Evolutionary conservation across 371 early-diverging fungal genomes (phyloP), one percentile per base, ranked within the genome.

Genomic region (Mucor saturninus): DNA sequence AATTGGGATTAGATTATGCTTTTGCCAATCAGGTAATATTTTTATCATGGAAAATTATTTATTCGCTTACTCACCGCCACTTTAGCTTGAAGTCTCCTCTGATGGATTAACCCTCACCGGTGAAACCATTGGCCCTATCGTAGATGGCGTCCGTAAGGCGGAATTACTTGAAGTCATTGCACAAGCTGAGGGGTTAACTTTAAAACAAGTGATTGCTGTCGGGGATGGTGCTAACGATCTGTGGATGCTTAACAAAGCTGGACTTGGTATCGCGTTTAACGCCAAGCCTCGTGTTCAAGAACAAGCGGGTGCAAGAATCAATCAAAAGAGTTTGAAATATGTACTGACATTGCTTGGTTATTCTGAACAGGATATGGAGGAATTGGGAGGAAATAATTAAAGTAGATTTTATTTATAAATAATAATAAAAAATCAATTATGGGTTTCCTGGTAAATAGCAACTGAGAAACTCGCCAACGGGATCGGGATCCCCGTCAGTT

Each of bases 181-280:
- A 1, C 96, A 97, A 66, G 91, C 95, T 3, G 96, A 96, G 68
- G 85, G 87, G 6, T 89, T 97, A 13, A 81, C 88, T 1, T 75
- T 76, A 28, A 93, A 95, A 54, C 96, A 94, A 83, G 95, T 98
- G 11, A 89, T 99, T 66, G 97, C 98, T 7, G 95, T 99, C 1
- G 99, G 99, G 32, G 99, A 99, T 76, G 99, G 99, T 43, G 99
- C 99, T 31, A 99, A 99, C 73, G 99, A 99, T 77, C 75, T 99
- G 60, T 86, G 89, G 77, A 99, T 99, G 99, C 74, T 99, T 54
- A 92, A 88, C 48, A 92, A 90, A 69, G 95, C 99, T 48, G 95
- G 99, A 59, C 77, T 99, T 10, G 99, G 99, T 5, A 95, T 99
- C 65, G 99, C 99, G 0, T 99, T 98, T 71, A 97, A 98, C 69